Percentiles rank a stretch among this genome's conserved stretches.
phyloP scores from a whole-genome alignment of 225 moss, liverwort and hornwort genomes.

The Takakia lepidozioides region DNA sequence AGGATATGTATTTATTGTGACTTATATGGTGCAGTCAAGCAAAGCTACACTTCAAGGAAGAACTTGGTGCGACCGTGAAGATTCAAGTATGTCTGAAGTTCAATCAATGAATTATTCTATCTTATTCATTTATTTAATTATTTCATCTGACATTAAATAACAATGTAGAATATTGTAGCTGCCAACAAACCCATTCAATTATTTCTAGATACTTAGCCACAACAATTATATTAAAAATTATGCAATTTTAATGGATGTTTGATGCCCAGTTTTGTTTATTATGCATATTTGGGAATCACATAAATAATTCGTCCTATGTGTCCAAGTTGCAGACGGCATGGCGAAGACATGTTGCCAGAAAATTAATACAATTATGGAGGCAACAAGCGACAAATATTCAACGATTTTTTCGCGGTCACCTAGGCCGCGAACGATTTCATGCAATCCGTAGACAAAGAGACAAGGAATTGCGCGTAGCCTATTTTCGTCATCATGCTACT shows the following conservation, averaged over 20 bases:
- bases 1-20: no score
- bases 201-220: no score
- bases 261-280: no score
- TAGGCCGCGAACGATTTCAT: slow-evolving; percentile 28
- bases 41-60: slow-evolving; percentile 10
- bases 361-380: slow-evolving; percentile 29
- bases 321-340: slow-evolving; percentile 11
- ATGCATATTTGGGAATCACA: no score
- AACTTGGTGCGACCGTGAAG: slow-evolving; percentile 25
- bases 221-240: no score
- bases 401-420: slow-evolving; percentile 32
- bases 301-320: no score
- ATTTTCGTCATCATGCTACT: slow-evolving; percentile 25
- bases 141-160: not conserved
- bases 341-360: slow-evolving; percentile 12
- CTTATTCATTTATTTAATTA: not conserved
- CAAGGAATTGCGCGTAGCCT: slow-evolving; percentile 18
- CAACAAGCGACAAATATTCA: slow-evolving; percentile 26
- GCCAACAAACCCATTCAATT: not conserved
- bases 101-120: not conserved
- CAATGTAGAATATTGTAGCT: not conserved
- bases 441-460: slow-evolving; percentile 10
- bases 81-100: slow-evolving; percentile 24
- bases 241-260: no score
- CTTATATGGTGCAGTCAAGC: slow-evolving; percentile 16